A percentile compares a stretch with the other conserved stretches of the same genome.
Evolutionary conservation across 768 basidiomycete genomes (phyloP).

Genomic region (Guyanaporus albipodus): DNA sequence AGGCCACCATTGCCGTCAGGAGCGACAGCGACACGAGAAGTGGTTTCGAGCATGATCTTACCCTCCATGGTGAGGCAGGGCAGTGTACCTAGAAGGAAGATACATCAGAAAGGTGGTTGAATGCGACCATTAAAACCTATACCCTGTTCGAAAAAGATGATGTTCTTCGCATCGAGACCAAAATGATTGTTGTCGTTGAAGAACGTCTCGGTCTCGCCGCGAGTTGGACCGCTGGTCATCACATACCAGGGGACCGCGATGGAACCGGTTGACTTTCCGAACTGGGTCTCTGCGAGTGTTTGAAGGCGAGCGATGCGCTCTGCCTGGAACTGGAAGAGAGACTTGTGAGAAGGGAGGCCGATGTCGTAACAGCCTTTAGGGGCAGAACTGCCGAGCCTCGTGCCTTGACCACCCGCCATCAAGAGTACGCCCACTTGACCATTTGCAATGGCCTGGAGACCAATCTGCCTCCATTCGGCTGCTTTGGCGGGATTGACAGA

Average conservation of each 20-base stretch:
- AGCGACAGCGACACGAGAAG: slow-evolving; percentile 83
- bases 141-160: slow-evolving; percentile 98
- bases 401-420: slow-evolving; percentile 98
- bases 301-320: slow-evolving; percentile 89
- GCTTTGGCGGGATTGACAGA: slow-evolving; percentile 52
- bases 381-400: slow-evolving; percentile 83
- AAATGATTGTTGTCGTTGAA: slow-evolving; percentile 77
- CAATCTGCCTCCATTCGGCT: slow-evolving; percentile 69
- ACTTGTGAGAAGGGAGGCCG: slow-evolving; percentile 87
- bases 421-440: slow-evolving; percentile 92
- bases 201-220: slow-evolving; percentile 79
- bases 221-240: slow-evolving; percentile 98
- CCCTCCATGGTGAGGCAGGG: slow-evolving; percentile 94
- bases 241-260: slow-evolving; percentile 94
- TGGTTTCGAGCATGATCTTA: slow-evolving; percentile 82
- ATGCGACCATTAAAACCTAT: slow-evolving; percentile 15
- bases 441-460: slow-evolving; percentile 74
- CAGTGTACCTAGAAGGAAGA: slow-evolving; percentile 67
- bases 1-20: slow-evolving; percentile 98
- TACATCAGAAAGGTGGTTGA: not conserved
- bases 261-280: slow-evolving; percentile 48
- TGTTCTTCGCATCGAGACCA: slow-evolving; percentile 73
- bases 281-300: slow-evolving; percentile 59
- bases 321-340: slow-evolving; percentile 96
- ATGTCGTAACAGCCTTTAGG: slow-evolving; percentile 99